Conservation (phyloP, 1,284 basidiomycete species). For the Phylloporus sp. region DNA sequence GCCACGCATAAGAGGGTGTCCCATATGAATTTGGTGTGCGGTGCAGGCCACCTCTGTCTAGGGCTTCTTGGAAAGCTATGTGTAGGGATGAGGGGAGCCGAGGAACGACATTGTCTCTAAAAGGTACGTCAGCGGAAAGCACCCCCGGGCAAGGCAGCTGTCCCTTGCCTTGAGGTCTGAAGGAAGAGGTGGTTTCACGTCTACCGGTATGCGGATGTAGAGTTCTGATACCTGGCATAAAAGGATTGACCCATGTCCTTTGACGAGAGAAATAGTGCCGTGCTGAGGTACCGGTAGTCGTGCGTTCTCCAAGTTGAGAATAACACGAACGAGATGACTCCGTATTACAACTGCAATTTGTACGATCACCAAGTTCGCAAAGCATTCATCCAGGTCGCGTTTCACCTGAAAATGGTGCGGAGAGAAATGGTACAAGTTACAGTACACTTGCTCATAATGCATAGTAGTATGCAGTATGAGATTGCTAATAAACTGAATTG, state of each 20-base stretch:
- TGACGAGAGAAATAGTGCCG: slow-evolving; percentile 76
- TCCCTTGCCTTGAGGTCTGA: slow-evolving; percentile 73
- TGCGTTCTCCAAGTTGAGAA: slow-evolving; percentile 68
- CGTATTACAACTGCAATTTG: slow-evolving; percentile 49
- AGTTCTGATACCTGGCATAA: slow-evolving; percentile 80
- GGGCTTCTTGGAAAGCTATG: slow-evolving; percentile 59
- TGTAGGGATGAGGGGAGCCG: slow-evolving; percentile 79
- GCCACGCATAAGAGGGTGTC: no score
- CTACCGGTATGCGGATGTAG: slow-evolving; percentile 92
- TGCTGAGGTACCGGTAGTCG: slow-evolving; percentile 72
- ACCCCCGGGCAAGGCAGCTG: background rate
- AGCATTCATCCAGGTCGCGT: slow-evolving; percentile 98
- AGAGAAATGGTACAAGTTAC: no score
- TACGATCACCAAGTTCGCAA: slow-evolving; percentile 80
- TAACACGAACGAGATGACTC: slow-evolving; percentile 73
- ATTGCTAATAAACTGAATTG: no score
- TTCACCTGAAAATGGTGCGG: no score
- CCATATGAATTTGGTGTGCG: no score
- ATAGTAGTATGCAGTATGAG: no score
- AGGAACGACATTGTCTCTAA: slow-evolving; percentile 77
- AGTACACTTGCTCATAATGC: no score
- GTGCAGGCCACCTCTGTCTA: no score
- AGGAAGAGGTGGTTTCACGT: slow-evolving; percentile 88
- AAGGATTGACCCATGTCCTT: slow-evolving; percentile 69
- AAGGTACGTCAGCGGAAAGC: slow-evolving; percentile 1